Conservation (phyloP, 768 basidiomycete species). For the Hypsizygus marmoreus region DNA sequence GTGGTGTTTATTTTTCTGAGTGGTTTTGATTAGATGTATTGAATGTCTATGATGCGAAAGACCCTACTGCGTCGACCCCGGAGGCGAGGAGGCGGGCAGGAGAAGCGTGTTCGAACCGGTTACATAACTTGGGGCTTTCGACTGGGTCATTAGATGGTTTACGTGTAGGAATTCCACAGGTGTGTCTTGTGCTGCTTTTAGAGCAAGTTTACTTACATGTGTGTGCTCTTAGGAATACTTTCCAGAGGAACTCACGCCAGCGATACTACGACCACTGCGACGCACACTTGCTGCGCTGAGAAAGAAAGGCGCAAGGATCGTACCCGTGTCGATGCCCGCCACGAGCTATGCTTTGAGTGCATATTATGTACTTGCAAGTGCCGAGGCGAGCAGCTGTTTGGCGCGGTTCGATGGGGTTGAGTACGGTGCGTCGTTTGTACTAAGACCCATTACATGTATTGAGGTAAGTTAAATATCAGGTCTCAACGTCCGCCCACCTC, state of each 20-base stretch:
- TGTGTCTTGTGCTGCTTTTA: conserved; percentile 24
- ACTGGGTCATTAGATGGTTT: conserved; percentile 45
- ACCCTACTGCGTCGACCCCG: conserved; percentile 69
- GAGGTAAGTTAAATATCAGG: conserved; percentile 37
- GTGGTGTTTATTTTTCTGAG: conserved; percentile 4
- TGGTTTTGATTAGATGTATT: no score
- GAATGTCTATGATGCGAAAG: conserved; percentile 61
- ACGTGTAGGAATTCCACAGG: conserved; percentile 76
- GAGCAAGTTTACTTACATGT: background rate
- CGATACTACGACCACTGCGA: conserved; percentile 48
- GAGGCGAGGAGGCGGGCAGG: conserved; percentile 31
- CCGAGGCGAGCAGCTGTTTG: conserved; percentile 91
- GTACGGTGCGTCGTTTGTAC: conserved; percentile 54
- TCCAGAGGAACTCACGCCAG: conserved; percentile 59
- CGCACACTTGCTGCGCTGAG: conserved; percentile 40
- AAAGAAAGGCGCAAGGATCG: conserved; percentile 61
- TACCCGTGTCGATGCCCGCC: conserved; percentile 73
- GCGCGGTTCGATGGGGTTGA: conserved; percentile 88
- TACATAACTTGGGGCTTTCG: conserved; percentile 10
- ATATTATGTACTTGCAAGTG: conserved; percentile 95
- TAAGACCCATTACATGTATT: background rate
- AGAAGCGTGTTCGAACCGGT: conserved; percentile 12
- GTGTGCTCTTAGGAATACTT: conserved; percentile 66
- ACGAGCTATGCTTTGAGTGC: conserved; percentile 78
- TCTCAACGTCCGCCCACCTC: conserved; percentile 45